Base-by-base conservation (phyloP, 257 asterid species). In the Pogostemon cablin region DNA sequence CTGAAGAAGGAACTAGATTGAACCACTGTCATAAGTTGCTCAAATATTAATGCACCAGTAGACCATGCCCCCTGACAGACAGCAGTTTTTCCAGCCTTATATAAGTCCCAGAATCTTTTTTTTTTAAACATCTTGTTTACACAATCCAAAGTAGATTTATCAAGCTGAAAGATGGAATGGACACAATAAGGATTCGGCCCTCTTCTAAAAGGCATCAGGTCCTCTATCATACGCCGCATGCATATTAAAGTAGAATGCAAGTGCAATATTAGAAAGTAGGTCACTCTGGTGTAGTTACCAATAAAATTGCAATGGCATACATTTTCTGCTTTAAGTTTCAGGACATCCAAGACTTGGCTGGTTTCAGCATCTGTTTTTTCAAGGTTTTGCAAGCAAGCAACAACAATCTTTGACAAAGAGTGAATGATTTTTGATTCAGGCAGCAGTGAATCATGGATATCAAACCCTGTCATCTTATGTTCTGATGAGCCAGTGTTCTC, bases 51-150 rank as follows among this genome's bases (percentile, higher is more conserved):
- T 60, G 88, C 78, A 80, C 96, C 87, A 0, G 87, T 79, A 41
- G 83, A 78, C 98, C 98, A 95, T 47, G 91, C 89, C 74, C 99
- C 99, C 41, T 77, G 90, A 72, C 89, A 85, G 52, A 86, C 88
- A 10, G 97, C 96, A 74, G 42, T 76, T 82, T 79, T 89, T 76
- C 92, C 99, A 69, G 87, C 90, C 75, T 85, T 85, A 75, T 91
- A 95, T 53, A 80, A 80, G 46, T 67, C 63, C 98, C 96, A 95
- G 76, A 84, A 64, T 75, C 76, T 84, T 20, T 75, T 78, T 74
- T 46, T 54, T 80, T 50, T 87, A 67, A 87, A 65, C 55, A 87
- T 62, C 72, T 75, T 81, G 63, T 80, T 81, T 38, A 79, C 92
- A 81, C 74, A 81, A 70, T 77, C 86, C 71, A 77, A 20, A 54